These are phyloP conservation scores for Scleroderma citrinum DNA, from an alignment of 768 basidiomycete genomes.

Conservation along the genomic window DNA sequence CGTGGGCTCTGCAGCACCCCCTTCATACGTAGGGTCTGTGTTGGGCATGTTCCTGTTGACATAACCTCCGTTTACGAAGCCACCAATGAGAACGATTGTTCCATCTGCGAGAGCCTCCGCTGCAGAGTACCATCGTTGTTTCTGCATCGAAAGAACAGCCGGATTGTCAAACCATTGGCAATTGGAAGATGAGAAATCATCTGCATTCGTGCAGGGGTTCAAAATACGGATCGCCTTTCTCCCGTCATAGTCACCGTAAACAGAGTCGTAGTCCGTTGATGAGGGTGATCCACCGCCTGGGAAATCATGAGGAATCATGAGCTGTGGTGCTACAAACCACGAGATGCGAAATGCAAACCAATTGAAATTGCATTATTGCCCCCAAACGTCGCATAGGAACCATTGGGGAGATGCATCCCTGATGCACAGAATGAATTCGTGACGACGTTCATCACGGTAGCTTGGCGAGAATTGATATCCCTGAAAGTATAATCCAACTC, in stretches of 20 bases:
- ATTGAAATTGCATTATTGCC: conserved; percentile 65
- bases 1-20: conserved; percentile 69
- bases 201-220: conserved; percentile 54
- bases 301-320: conserved; percentile 17
- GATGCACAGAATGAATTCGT: conserved; percentile 78
- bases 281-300: conserved; percentile 30
- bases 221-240: conserved; percentile 74
- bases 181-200: conserved; percentile 37
- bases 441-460: conserved; percentile 31
- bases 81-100: conserved; percentile 71
- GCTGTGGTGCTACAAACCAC: conserved; percentile 21
- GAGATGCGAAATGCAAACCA: conserved; percentile 19
- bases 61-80: conserved; percentile 69
- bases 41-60: conserved; percentile 69
- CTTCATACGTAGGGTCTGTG: conserved; percentile 51
- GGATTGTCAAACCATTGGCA: conserved; percentile 74
- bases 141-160: conserved; percentile 54
- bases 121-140: conserved; percentile 67
- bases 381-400: conserved; percentile 67
- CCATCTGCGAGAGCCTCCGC: conserved; percentile 73
- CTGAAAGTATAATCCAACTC: conserved; percentile 5
- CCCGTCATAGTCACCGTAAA: conserved; percentile 77
- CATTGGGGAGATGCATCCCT: conserved; percentile 75
- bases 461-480: conserved; percentile 17
- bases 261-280: conserved; percentile 40